phyloP scores from a whole-genome alignment of 2,329 filamentous ascomycete species.

The Colletotrichum lupini region DNA sequence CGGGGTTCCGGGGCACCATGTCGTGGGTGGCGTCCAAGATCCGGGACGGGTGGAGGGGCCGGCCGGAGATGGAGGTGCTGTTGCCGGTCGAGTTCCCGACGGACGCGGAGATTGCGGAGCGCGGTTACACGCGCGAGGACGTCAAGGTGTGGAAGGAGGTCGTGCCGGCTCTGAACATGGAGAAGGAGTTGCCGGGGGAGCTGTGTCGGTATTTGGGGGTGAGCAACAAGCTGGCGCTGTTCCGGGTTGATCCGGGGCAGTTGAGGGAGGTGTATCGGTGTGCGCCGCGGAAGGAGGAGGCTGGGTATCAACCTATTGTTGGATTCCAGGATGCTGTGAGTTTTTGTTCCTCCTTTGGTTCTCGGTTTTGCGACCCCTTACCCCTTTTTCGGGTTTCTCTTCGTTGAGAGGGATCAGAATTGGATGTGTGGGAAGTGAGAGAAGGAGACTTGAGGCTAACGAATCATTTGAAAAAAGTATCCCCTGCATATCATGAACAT shows the following conservation, averaged over 20 bases:
- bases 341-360: slow-evolving; percentile 15
- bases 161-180: slow-evolving; percentile 66
- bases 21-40: slow-evolving; percentile 62
- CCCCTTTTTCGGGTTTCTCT: not conserved
- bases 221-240: slow-evolving; percentile 73
- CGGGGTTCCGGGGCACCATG: slow-evolving; percentile 59
- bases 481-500: slow-evolving; percentile 77
- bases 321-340: slow-evolving; percentile 78
- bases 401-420: not conserved
- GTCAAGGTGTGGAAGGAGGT: slow-evolving; percentile 74
- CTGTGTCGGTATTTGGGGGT: slow-evolving; percentile 74
- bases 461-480: slow-evolving; percentile 57
- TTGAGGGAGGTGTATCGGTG: slow-evolving; percentile 69
- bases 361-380: not conserved
- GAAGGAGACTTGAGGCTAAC: not conserved
- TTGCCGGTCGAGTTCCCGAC: slow-evolving; percentile 74
- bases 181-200: slow-evolving; percentile 68
- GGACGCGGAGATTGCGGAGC: slow-evolving; percentile 64
- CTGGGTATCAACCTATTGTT: slow-evolving; percentile 73
- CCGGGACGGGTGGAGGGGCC: slow-evolving; percentile 56
- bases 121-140: slow-evolving; percentile 68
- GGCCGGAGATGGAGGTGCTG: slow-evolving; percentile 72
- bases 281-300: slow-evolving; percentile 66
- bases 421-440: not conserved
- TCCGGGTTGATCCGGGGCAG: slow-evolving; percentile 71